Conservation (phyloP, 345 rosid species). For the Rhodomyrtus tomentosa region DNA sequence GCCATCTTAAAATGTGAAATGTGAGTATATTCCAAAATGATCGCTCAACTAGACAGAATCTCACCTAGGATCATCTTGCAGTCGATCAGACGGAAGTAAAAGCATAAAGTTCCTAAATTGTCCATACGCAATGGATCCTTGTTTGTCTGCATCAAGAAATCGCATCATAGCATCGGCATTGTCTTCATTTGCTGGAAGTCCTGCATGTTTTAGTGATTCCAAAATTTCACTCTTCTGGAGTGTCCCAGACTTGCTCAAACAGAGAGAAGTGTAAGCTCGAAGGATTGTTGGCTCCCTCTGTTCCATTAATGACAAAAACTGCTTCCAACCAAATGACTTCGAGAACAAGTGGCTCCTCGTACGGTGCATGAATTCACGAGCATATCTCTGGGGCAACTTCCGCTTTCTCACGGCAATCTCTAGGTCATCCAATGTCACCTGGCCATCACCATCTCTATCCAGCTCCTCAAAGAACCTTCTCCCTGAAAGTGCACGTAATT, state of each 20-base stretch:
- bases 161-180: slow-evolving; percentile 97
- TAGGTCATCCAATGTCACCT: slow-evolving; percentile 88
- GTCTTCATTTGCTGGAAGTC: slow-evolving; percentile 95
- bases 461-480: slow-evolving; percentile 95
- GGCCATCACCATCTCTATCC: slow-evolving; percentile 97
- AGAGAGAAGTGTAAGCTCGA: slow-evolving; percentile 92
- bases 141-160: slow-evolving; percentile 77
- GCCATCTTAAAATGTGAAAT: background rate
- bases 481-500: slow-evolving; percentile 35
- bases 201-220: slow-evolving; percentile 78
- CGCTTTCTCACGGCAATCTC: slow-evolving; percentile 90
- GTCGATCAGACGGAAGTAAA: slow-evolving; percentile 79
- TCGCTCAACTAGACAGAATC: background rate
- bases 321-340: slow-evolving; percentile 96
- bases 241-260: slow-evolving; percentile 91
- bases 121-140: slow-evolving; percentile 92
- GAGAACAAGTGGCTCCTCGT: slow-evolving; percentile 84
- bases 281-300: slow-evolving; percentile 96
- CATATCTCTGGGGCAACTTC: slow-evolving; percentile 74
- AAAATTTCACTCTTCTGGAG: slow-evolving; percentile 91
- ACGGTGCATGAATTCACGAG: slow-evolving; percentile 79
- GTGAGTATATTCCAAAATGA: background rate
- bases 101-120: slow-evolving; percentile 97
- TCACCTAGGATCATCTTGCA: slow-evolving; percentile 96
- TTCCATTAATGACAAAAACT: slow-evolving; percentile 94